A percentile compares a stretch with the other conserved stretches of the same genome.
Conservation (phyloP, 2,329 filamentous ascomycete genomes). For the Huntiella omanensis region DNA sequence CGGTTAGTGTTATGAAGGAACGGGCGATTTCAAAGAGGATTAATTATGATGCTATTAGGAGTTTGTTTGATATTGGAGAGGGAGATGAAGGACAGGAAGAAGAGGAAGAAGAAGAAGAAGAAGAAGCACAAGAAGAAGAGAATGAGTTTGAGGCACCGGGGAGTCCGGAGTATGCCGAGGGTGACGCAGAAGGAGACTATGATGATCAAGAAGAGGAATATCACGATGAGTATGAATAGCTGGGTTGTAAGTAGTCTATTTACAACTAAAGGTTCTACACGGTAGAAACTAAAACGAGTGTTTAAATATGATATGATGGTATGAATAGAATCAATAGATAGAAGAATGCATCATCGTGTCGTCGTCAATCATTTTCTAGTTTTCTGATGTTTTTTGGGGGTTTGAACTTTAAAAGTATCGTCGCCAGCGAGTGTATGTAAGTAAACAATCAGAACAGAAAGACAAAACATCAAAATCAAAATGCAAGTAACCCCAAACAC, state of each 20-base stretch:
- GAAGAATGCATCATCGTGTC: too few species aligned
- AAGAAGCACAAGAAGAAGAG: conserved; percentile 19
- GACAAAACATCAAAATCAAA: conserved; percentile 4
- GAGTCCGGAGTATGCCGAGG: conserved; percentile 17
- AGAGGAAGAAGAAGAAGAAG: conserved; percentile 20
- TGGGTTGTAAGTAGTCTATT: too few species aligned
- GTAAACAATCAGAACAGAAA: neutral
- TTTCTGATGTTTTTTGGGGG: neutral
- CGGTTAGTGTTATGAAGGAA: conserved; percentile 46
- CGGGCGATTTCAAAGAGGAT: conserved; percentile 55
- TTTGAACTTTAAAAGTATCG: neutral
- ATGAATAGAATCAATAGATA: too few species aligned
- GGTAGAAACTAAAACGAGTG: neutral
- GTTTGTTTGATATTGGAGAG: conserved; percentile 30
- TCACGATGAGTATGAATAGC: conserved; percentile 3
- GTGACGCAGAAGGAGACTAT: conserved; percentile 17
- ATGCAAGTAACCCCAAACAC: neutral
- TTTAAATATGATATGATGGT: neutral
- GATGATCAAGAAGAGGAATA: conserved; percentile 7
- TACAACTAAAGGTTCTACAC: too few species aligned
- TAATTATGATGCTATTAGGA: conserved; percentile 47
- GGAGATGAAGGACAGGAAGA: conserved; percentile 19
- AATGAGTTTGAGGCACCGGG: conserved; percentile 18
- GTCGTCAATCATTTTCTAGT: neutral
- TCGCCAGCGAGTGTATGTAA: neutral